Percentiles rank a stretch among this genome's conserved stretches.
Evolutionary conservation across 768 basidiomycete species (phyloP).

Genomic region (Tricholomella constricta): DNA sequence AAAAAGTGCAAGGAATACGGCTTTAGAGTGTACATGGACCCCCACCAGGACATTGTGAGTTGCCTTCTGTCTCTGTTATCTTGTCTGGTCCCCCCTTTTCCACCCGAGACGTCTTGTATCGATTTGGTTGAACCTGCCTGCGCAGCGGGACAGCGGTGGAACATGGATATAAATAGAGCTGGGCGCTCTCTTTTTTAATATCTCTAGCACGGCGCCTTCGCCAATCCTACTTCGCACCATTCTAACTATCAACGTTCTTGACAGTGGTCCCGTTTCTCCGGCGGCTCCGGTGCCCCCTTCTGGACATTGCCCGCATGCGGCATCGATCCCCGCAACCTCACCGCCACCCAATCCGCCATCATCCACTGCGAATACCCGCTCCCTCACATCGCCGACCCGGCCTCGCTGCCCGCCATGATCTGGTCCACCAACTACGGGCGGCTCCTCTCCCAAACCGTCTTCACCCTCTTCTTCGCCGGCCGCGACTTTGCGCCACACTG

Average conservation of each 20-base stretch:
- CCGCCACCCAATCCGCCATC: constrained; percentile 82
- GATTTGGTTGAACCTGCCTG: too few species aligned
- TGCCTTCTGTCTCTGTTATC: neutral
- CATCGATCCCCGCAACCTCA: constrained; percentile 82
- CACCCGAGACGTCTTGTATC: neutral
- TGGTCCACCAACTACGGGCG: constrained; percentile 97
- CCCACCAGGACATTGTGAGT: constrained; percentile 93
- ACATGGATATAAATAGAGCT: too few species aligned
- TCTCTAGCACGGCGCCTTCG: neutral
- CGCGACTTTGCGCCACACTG: constrained; percentile 89
- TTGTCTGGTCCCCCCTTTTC: neutral
- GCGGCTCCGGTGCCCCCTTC: constrained; percentile 92
- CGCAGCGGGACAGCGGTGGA: too few species aligned
- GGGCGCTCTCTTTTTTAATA: neutral
- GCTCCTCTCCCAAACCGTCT: constrained; percentile 83
- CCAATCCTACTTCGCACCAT: neutral
- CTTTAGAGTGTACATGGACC: constrained; percentile 91
- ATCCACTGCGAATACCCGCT: constrained; percentile 88
- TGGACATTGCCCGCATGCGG: constrained; percentile 94
- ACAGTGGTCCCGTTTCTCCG: constrained; percentile 94
- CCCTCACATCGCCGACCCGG: constrained; percentile 63
- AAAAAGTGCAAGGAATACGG: constrained; percentile 90
- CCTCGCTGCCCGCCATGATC: constrained; percentile 86
- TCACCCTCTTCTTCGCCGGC: constrained; percentile 95
- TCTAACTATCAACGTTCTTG: neutral